Conservation (phyloP, 306 rosid genomes). For the Vigna nakashimae region DNA sequence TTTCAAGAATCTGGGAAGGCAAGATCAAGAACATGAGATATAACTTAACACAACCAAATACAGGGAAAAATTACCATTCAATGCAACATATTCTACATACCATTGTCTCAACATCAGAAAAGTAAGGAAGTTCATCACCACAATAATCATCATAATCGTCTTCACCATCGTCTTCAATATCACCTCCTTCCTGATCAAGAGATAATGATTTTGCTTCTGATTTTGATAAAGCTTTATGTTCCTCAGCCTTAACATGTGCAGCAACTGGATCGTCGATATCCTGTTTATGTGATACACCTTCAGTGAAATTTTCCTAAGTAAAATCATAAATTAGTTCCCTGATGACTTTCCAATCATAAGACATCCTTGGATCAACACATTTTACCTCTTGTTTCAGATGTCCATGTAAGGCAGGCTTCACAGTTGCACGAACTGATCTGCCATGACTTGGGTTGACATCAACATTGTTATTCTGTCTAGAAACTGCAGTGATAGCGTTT, state of each 20-base stretch:
- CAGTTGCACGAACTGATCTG: constrained; percentile 50
- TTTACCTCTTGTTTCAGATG: constrained; percentile 63
- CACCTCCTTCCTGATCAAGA: constrained; percentile 52
- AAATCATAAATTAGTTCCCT: constrained; percentile 41
- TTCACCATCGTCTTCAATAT: not conserved
- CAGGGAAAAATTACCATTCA: constrained; percentile 10
- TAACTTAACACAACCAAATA: constrained; percentile 30
- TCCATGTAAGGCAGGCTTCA: constrained; percentile 49
- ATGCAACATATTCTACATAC: constrained; percentile 47
- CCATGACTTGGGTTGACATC: constrained; percentile 45
- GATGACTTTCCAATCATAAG: constrained; percentile 33
- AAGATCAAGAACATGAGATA: constrained; percentile 39
- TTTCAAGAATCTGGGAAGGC: constrained; percentile 79
- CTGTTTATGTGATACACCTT: constrained; percentile 57
- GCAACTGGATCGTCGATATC: constrained; percentile 50
- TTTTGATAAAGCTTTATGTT: constrained; percentile 45
- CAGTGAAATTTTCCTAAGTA: constrained; percentile 44
- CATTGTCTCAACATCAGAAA: constrained; percentile 78
- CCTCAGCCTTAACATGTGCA: constrained; percentile 46
- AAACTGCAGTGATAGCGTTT: constrained; percentile 46
- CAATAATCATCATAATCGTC: constrained; percentile 32
- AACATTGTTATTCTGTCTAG: constrained; percentile 53
- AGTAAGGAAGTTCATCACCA: constrained; percentile 61
- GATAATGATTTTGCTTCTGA: constrained; percentile 49
- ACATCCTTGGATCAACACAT: constrained; percentile 34